phyloP scores from a whole-genome alignment of 1,139 yeast genomes.

The Zygotorulaspora mrakii region DNA sequence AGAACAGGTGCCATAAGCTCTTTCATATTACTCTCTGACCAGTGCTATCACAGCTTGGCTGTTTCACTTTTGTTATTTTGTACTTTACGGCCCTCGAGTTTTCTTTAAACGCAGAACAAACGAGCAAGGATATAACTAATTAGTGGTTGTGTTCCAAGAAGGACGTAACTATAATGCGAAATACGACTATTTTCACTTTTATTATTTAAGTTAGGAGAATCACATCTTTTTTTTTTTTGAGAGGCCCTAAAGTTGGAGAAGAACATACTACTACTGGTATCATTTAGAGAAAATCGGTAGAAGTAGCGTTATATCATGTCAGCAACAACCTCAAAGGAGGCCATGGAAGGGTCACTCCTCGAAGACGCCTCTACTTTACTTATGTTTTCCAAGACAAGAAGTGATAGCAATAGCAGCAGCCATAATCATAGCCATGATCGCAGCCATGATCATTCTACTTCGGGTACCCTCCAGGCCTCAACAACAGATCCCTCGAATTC shows the following conservation, averaged over 20 bases:
- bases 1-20: neutral
- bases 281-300: too few species aligned
- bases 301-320: constrained; percentile 2
- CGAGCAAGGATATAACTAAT: constrained; percentile 1
- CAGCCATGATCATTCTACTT: too few species aligned
- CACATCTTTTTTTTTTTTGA: neutral
- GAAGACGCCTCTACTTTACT: constrained; percentile 65
- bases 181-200: constrained; percentile 1
- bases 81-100: constrained; percentile 1
- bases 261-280: too few species aligned
- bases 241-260: too few species aligned
- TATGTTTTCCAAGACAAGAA: constrained; percentile 53
- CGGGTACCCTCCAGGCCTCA: constrained; percentile 1
- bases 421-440: constrained; percentile 1
- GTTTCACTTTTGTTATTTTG: constrained; percentile 1
- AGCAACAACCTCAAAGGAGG: constrained; percentile 5
- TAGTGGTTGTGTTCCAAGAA: neutral
- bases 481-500: constrained; percentile 2
- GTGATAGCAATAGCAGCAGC: constrained; percentile 7
- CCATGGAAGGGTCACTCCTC: constrained; percentile 36
- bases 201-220: constrained; percentile 1
- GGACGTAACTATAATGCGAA: neutral
- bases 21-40: neutral
- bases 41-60: neutral
- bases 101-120: constrained; percentile 1